phyloP scores from a whole-genome alignment of 495 filamentous ascomycete species.

The Tuber microsphaerosporum region DNA sequence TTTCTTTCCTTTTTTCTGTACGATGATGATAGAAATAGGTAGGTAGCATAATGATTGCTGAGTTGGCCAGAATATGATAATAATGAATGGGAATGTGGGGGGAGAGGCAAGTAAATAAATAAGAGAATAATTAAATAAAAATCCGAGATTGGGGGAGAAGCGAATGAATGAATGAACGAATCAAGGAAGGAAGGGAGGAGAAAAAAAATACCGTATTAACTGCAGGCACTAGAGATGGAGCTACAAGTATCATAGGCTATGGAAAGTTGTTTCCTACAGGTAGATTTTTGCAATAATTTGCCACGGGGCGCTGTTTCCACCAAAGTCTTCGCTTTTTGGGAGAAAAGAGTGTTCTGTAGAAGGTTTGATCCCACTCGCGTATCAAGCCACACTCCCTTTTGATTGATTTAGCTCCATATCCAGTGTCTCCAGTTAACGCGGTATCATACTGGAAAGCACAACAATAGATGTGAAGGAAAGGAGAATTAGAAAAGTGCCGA shows the following conservation, averaged over 20 bases:
- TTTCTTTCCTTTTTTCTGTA: not conserved
- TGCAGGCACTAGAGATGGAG: not conserved
- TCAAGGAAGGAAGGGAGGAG: not conserved
- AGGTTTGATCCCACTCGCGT: not conserved
- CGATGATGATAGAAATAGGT: not conserved
- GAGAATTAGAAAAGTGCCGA: slow-evolving; percentile 30
- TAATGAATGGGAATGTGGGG: not conserved
- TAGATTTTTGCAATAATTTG: not conserved
- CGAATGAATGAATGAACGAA: not conserved
- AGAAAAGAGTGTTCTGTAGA: not conserved
- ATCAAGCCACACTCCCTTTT: not conserved
- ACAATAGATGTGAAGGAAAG: slow-evolving; percentile 17
- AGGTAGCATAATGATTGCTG: not conserved
- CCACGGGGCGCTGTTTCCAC: not conserved
- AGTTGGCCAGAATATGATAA: not conserved
- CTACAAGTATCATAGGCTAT: not conserved
- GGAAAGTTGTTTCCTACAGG: not conserved
- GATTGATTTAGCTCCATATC: not conserved
- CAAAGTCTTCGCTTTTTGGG: not conserved
- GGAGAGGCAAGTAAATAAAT: no score
- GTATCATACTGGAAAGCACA: not conserved
- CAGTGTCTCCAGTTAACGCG: not conserved
- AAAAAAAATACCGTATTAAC: not conserved
- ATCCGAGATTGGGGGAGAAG: not conserved
- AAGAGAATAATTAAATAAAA: not conserved